phyloP scores from a whole-genome alignment of 306 rosid genomes.

The Coriaria nepalensis region DNA sequence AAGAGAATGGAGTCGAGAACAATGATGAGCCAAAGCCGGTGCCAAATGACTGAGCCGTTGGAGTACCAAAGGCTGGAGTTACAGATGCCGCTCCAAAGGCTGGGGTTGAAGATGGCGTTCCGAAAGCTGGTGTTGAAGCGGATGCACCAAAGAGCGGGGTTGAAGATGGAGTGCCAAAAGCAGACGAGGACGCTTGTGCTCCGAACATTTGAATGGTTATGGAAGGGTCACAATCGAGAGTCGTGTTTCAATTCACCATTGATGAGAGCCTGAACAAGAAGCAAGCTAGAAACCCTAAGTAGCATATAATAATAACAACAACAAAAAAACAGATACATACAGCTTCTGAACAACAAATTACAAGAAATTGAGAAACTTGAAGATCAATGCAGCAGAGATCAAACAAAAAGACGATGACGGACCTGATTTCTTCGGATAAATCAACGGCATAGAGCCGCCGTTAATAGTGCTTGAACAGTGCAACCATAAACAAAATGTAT shows the following conservation, averaged over 20 bases:
- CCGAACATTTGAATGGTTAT: conserved; percentile 34
- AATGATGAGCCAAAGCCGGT: conserved; percentile 50
- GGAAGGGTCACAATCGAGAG: neutral
- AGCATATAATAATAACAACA: neutral
- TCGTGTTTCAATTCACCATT: too few species aligned
- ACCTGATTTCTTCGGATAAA: too few species aligned
- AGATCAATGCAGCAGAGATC: too few species aligned
- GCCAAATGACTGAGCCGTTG: conserved; percentile 34
- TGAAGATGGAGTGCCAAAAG: conserved; percentile 33
- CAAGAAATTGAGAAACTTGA: too few species aligned
- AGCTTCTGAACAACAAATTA: too few species aligned
- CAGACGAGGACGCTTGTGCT: conserved; percentile 29
- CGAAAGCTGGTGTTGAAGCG: conserved; percentile 22
- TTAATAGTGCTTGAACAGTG: too few species aligned
- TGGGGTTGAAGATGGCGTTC: conserved; percentile 23
- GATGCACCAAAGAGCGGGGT: neutral
- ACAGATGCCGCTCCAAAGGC: conserved; percentile 40
- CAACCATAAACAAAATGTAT: too few species aligned
- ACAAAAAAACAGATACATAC: neutral
- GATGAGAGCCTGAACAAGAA: too few species aligned
- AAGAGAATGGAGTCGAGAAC: conserved; percentile 41
- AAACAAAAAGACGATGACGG: too few species aligned
- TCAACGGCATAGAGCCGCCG: too few species aligned
- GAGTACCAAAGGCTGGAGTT: conserved; percentile 47
- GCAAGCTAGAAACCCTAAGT: too few species aligned